Base-by-base conservation (phyloP, 108 stramenopile species). In the Cyclotella baltica region DNA sequence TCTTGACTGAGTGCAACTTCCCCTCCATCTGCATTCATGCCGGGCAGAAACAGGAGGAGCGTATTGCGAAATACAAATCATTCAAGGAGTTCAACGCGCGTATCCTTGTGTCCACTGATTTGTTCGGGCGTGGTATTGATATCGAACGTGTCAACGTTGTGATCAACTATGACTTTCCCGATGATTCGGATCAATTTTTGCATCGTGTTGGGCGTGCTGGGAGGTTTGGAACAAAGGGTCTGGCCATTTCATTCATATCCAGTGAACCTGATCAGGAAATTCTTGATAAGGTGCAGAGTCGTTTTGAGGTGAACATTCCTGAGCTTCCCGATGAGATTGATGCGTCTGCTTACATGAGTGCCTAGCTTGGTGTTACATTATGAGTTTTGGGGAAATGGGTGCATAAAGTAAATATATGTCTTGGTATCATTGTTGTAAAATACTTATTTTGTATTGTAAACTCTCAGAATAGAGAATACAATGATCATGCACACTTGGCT, bases 121-220 rank as follows among this genome's bases (percentile, higher is more conserved):
- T 99, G 86, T 98, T 98, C 80, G 99, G 99, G 52, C 98, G 99
- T 84, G 99, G 99, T 71, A 98, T 99, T 76, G 99, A 99, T 89
- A 98, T 99, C 85, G 98, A 99, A 84, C 97, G 98, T 64, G 98
- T 99, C 67, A 99, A 99, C 85, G 97, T 98, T 56, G 99, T 99
- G 58, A 95, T 99, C 85, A 99, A 99, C 89, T 99, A 99, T 82
- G 99, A 99, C 77, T 98, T 99, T 85, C 98, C 99, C 35, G 96
- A 95, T 79, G 96, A 95, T 65, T 92, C 93, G 34, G 98, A 99
- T 88, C 97, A 97, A 76, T 99, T 98, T 85, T 87, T 99, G 66
- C 99, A 99, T 83, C 94, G 99, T 57, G 98, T 98, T 43, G 97
- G 98, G 40, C 96, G 99, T 74, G 98, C 98, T 37, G 98, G 98